These are phyloP conservation scores for Aspergillus quadricinctus DNA, from an alignment of 2,329 filamentous ascomycete species.

Conservation along the genomic window DNA sequence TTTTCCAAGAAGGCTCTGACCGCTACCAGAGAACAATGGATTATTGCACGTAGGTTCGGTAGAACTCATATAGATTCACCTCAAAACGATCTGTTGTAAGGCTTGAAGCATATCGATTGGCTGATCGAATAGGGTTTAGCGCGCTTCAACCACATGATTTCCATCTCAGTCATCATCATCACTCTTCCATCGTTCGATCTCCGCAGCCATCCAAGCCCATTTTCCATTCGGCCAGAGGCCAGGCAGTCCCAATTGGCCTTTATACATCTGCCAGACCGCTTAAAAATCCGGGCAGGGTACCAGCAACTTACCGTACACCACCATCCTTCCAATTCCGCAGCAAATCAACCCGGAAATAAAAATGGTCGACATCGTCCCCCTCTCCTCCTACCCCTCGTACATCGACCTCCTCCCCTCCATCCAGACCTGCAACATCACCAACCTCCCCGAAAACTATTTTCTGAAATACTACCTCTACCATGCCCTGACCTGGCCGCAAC, in stretches of 20 bases:
- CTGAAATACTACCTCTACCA: constrained; percentile 99
- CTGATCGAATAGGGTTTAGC: not conserved
- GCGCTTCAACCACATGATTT: not conserved
- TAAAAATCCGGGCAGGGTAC: not conserved
- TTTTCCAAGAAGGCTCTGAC: not conserved
- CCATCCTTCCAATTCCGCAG: not conserved
- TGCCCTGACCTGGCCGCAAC: constrained; percentile 94
- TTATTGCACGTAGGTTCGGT: too few relatives aligned
- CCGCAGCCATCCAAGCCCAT: not conserved
- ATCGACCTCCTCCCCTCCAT: constrained; percentile 83
- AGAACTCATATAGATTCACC: not conserved
- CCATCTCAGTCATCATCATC: constrained; percentile 1
- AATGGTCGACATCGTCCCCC: constrained; percentile 48
- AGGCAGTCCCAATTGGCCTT: not conserved
- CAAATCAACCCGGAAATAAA: constrained; percentile 5
- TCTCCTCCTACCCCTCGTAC: constrained; percentile 51
- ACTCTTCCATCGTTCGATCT: not conserved
- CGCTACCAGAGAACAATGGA: too few relatives aligned
- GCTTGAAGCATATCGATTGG: not conserved
- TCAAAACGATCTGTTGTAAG: not conserved
- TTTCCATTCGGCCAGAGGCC: not conserved
- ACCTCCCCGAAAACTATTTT: constrained; percentile 99
- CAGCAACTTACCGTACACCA: not conserved
- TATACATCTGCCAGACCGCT: not conserved
- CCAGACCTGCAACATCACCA: constrained; percentile 97